A percentile compares a stretch with the other conserved stretches of the same genome.
phyloP scores from a whole-genome alignment of 2,329 filamentous ascomycete genomes.

The Paraphaeosphaeria sporulosa region DNA sequence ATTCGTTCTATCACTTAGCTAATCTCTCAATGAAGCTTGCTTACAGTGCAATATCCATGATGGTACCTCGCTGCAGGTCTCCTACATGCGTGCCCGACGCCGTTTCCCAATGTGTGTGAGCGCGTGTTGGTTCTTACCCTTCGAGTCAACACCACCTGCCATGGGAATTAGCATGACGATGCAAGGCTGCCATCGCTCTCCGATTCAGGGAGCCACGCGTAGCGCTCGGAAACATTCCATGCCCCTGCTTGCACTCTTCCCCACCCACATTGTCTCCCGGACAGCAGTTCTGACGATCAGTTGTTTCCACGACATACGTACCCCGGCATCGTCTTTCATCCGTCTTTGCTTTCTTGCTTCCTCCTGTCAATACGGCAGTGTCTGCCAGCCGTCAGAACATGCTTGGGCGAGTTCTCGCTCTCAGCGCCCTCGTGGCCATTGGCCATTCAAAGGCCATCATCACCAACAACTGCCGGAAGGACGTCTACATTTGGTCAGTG shows the following conservation, averaged over 20 bases:
- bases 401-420: slow-evolving; percentile 22
- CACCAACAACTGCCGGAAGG: slow-evolving; percentile 33
- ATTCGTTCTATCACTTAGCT: not conserved
- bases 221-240: not conserved
- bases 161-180: not conserved
- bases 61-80: not conserved
- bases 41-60: not conserved
- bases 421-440: slow-evolving; percentile 29
- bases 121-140: not conserved
- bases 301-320: slow-evolving; percentile 22
- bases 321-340: slow-evolving; percentile 12
- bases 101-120: not conserved
- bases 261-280: slow-evolving; percentile 22
- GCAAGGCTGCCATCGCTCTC: not conserved
- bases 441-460: slow-evolving; percentile 35
- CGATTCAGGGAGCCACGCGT: not conserved
- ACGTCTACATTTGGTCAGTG: slow-evolving; percentile 34
- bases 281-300: slow-evolving; percentile 20
- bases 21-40: not conserved
- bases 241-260: slow-evolving; percentile 20
- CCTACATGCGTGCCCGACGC: not conserved
- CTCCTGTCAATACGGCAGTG: not conserved
- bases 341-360: slow-evolving; percentile 5
- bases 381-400: slow-evolving; percentile 19
- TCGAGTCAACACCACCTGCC: not conserved